A percentile compares a stretch with the other conserved stretches of the same genome.
Conservation (phyloP, 202 grass and related monocot species). For the Hordeum pubiflorum region DNA sequence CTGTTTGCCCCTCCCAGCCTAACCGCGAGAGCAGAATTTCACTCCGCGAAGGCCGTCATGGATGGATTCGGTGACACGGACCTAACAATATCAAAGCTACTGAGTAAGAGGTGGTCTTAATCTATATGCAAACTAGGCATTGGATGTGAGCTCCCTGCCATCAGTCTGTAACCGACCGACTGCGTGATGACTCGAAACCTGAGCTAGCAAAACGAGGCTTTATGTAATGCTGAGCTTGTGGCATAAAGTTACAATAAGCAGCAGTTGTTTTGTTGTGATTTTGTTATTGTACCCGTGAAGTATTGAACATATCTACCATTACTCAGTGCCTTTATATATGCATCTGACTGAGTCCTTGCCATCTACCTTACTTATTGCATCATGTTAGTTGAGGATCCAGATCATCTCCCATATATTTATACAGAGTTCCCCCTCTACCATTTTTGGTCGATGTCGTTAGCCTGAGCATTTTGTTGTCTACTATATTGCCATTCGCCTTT, state of each 20-base stretch:
- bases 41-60: conserved; percentile 58
- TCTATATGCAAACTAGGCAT: neutral
- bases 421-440: too few relatives aligned
- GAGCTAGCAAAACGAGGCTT: neutral
- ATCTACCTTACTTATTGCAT: too few relatives aligned
- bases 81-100: conserved; percentile 61
- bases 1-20: conserved; percentile 26
- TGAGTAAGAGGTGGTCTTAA: conserved; percentile 50
- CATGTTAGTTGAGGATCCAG: too few relatives aligned
- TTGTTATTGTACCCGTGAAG: neutral
- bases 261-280: neutral
- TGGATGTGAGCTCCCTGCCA: neutral
- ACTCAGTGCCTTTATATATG: neutral
- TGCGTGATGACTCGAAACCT: neutral
- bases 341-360: too few relatives aligned
- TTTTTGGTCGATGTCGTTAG: neutral
- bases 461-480: neutral
- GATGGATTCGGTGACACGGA: conserved; percentile 74
- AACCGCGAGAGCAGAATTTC: conserved; percentile 77
- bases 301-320: neutral
- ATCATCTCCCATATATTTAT: too few relatives aligned
- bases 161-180: neutral
- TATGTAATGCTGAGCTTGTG: neutral
- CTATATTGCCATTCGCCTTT: neutral
- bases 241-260: neutral